A percentile compares a stretch with the other conserved stretches of the same genome.
These are phyloP conservation scores for Carex littledalei DNA, from an alignment of 176 grass and related monocot genomes.

Conservation along the genomic window DNA sequence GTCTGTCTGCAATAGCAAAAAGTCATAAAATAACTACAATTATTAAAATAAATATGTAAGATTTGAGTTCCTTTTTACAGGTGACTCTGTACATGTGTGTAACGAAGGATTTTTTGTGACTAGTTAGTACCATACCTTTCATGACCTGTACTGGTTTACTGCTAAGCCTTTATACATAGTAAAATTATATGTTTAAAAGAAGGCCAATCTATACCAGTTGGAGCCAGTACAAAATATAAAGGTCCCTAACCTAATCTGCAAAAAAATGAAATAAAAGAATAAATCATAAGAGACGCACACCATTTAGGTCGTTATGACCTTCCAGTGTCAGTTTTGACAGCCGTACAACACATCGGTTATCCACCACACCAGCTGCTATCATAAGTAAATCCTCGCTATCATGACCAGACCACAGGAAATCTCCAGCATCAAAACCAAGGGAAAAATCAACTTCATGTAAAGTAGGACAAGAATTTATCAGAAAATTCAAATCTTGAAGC, in stretches of 20 bases:
- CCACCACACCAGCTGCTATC: background rate
- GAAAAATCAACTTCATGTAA: slow-evolving; percentile 13
- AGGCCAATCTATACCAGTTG: background rate
- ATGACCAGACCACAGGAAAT: background rate
- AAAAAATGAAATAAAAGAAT: background rate
- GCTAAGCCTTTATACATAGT: background rate
- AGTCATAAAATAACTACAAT: background rate
- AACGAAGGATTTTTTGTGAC: background rate
- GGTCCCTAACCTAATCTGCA: background rate
- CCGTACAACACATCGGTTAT: background rate
- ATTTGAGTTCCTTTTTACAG: background rate
- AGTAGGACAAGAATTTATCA: background rate
- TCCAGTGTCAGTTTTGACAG: slow-evolving; percentile 6
- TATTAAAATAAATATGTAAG: background rate
- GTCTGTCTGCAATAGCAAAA: background rate
- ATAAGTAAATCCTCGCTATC: background rate
- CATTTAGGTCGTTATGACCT: slow-evolving; percentile 1
- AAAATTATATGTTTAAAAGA: background rate
- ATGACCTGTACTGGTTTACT: background rate
- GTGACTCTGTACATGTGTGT: background rate
- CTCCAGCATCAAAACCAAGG: slow-evolving; percentile 7
- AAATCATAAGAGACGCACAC: slow-evolving; percentile 8
- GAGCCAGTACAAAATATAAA: background rate
- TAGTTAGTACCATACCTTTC: background rate
- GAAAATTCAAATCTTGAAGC: slow-evolving; percentile 1